These are phyloP conservation scores for Cladosporium colombiae DNA, from an alignment of 2,329 filamentous ascomycete genomes.

Conservation along the genomic window DNA sequence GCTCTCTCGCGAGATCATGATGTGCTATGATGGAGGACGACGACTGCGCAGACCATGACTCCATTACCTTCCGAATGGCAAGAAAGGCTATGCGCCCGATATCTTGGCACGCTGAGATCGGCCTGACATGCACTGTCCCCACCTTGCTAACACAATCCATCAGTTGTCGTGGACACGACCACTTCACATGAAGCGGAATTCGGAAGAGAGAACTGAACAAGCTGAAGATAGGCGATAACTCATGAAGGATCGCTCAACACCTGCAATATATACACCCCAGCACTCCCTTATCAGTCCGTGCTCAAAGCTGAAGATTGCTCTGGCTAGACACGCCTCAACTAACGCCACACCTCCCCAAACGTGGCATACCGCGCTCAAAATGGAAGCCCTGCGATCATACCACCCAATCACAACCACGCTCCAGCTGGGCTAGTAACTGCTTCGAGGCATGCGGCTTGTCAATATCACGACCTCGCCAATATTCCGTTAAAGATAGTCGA, in stretches of 20 bases:
- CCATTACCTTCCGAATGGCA: background rate
- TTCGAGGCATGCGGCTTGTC: constrained; percentile 1
- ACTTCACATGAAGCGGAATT: background rate
- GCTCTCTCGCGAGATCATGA: background rate
- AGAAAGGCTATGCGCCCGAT: background rate
- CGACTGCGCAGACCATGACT: background rate
- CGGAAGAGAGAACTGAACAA: background rate
- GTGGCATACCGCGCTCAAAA: background rate
- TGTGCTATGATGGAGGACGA: background rate
- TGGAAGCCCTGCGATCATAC: background rate
- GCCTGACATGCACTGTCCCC: too few species aligned
- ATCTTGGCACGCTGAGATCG: background rate
- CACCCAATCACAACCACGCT: background rate
- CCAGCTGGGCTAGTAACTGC: background rate
- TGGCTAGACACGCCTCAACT: background rate
- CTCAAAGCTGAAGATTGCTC: background rate
- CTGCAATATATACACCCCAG: background rate
- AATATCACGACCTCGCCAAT: background rate
- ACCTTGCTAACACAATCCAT: background rate
- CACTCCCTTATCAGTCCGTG: constrained; percentile 7
- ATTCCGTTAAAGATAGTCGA: constrained; percentile 4
- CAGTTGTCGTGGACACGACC: background rate
- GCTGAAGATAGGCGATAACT: background rate
- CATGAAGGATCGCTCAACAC: background rate
- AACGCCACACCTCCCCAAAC: background rate